Percentiles rank a stretch among this genome's conserved stretches.
phyloP scores from a whole-genome alignment of 2,329 filamentous ascomycete species.

The Neonectria ditissima region DNA sequence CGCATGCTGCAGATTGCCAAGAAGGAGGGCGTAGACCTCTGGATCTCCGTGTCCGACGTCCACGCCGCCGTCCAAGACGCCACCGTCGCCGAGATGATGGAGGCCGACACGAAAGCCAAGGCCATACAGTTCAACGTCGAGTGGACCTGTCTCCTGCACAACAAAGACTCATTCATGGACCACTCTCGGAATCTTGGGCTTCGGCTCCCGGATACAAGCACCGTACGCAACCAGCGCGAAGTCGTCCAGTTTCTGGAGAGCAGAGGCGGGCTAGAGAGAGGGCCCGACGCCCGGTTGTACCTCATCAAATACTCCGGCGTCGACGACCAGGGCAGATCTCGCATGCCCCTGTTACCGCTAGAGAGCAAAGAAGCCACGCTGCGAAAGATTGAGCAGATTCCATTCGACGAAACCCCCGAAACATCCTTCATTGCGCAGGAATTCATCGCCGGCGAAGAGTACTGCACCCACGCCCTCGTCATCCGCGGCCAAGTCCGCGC shows the following conservation, averaged over 20 bases:
- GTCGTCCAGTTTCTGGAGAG: slow-evolving; percentile 64
- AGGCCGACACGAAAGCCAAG: slow-evolving; percentile 67
- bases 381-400: slow-evolving; percentile 39
- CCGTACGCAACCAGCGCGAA: slow-evolving; percentile 65
- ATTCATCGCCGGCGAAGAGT: slow-evolving; percentile 71
- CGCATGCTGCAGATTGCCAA: slow-evolving; percentile 69
- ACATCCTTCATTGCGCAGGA: slow-evolving; percentile 69
- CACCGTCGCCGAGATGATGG: slow-evolving; percentile 70
- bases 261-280: slow-evolving; percentile 32
- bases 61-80: slow-evolving; percentile 75
- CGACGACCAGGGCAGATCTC: slow-evolving; percentile 68
- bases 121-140: slow-evolving; percentile 72
- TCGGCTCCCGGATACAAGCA: slow-evolving; percentile 62
- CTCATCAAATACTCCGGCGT: slow-evolving; percentile 75
- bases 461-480: slow-evolving; percentile 77
- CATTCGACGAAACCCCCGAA: slow-evolving; percentile 55
- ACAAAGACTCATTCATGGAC: slow-evolving; percentile 74
- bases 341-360: slow-evolving; percentile 75
- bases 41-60: slow-evolving; percentile 80
- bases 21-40: slow-evolving; percentile 73
- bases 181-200: slow-evolving; percentile 67
- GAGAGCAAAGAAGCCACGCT: slow-evolving; percentile 58
- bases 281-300: slow-evolving; percentile 54
- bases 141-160: slow-evolving; percentile 69
- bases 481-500: slow-evolving; percentile 72